Conservation (phyloP, 495 filamentous ascomycete genomes). For the Hypoxylon fragiforme region DNA sequence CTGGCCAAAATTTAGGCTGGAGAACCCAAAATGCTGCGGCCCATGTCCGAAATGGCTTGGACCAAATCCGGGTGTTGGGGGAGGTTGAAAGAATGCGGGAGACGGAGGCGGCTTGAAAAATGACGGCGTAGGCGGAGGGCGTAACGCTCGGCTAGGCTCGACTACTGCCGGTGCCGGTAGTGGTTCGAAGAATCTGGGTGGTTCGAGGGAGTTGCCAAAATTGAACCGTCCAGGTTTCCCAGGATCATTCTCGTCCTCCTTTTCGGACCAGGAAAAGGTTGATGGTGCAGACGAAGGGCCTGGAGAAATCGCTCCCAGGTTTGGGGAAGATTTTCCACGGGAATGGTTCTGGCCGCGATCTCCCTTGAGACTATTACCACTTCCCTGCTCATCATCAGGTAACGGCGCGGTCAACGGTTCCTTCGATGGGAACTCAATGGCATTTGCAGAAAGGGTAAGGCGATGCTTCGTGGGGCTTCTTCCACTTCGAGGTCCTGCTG, state of each 20-base stretch:
- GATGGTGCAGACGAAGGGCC: slow-evolving; percentile 63
- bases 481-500: slow-evolving; percentile 51
- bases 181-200: slow-evolving; percentile 39
- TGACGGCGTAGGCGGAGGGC: slow-evolving; percentile 38
- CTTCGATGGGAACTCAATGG: slow-evolving; percentile 47
- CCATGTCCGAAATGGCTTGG: slow-evolving; percentile 39
- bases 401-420: slow-evolving; percentile 57
- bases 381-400: slow-evolving; percentile 45
- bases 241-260: slow-evolving; percentile 44
- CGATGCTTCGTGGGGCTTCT: slow-evolving; percentile 55
- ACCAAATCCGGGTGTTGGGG: slow-evolving; percentile 46
- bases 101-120: slow-evolving; percentile 39
- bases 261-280: slow-evolving; percentile 54
- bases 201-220: slow-evolving; percentile 36
- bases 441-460: slow-evolving; percentile 55
- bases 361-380: slow-evolving; percentile 15
- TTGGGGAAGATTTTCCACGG: slow-evolving; percentile 46
- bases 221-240: slow-evolving; percentile 43
- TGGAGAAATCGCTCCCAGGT: slow-evolving; percentile 52
- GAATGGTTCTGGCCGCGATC: slow-evolving; percentile 42
- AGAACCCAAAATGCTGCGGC: slow-evolving; percentile 39
- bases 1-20: slow-evolving; percentile 33
- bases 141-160: slow-evolving; percentile 10
- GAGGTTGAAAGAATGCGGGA: slow-evolving; percentile 26
- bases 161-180: slow-evolving; percentile 26